Percentiles rank a stretch among this genome's conserved stretches.
phyloP scores from a whole-genome alignment of 306 rosid genomes.

The Casuarina glauca region DNA sequence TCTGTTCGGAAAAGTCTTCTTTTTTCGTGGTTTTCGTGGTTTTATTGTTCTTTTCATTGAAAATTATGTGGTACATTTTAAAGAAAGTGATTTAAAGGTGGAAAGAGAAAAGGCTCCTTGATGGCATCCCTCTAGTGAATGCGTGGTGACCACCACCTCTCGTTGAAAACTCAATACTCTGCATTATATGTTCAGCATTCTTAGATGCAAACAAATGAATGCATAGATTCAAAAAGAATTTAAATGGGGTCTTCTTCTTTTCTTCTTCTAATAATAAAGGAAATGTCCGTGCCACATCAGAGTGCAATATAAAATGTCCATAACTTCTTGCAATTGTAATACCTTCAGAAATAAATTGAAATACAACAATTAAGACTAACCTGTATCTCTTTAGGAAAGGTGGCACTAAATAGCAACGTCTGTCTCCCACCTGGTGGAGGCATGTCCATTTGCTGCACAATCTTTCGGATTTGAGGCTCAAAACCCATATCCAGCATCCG shows the following conservation, averaged over 20 bases:
- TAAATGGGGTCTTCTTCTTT: background rate
- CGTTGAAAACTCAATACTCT: background rate
- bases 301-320: background rate
- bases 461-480: slow-evolving; percentile 90
- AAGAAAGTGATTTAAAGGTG: too few species aligned
- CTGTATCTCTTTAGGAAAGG: slow-evolving; percentile 91
- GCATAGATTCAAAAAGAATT: background rate
- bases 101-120: too few species aligned
- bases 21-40: too few species aligned
- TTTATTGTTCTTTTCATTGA: too few species aligned
- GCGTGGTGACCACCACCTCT: background rate
- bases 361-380: slow-evolving; percentile 34
- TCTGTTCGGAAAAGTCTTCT: too few species aligned
- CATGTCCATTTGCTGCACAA: slow-evolving; percentile 90
- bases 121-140: too few species aligned
- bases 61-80: too few species aligned
- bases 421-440: slow-evolving; percentile 77
- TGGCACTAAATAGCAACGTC: slow-evolving; percentile 82
- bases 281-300: background rate
- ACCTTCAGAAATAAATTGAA: background rate
- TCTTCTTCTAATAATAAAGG: background rate
- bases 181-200: background rate
- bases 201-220: background rate
- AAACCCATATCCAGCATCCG: slow-evolving; percentile 97
- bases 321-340: background rate